Evolutionary conservation across 2,329 filamentous ascomycete genomes (phyloP).

Genomic region (Pseudogymnoascus sp.): DNA sequence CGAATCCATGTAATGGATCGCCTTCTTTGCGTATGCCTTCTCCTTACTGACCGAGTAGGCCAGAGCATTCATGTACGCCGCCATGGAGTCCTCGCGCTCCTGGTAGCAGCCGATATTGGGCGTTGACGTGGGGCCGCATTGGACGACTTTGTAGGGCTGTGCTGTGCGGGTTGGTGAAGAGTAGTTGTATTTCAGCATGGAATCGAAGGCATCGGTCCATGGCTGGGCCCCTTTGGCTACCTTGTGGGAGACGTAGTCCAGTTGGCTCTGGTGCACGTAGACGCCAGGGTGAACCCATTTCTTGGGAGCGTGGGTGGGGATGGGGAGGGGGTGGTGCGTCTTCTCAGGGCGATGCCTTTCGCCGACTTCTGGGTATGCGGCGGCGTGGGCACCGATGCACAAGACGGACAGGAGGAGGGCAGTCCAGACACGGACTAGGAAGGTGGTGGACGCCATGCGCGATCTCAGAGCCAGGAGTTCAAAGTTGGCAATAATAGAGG

Average conservation of each 20-base stretch:
- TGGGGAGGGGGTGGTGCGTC: background rate
- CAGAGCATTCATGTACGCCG: constrained; percentile 25
- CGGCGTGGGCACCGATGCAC: background rate
- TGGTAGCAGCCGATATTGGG: constrained; percentile 24
- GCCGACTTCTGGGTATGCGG: background rate
- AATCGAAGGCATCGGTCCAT: constrained; percentile 16
- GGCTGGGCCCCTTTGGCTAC: constrained; percentile 9
- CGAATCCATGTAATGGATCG: constrained; percentile 26
- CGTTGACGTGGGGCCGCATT: constrained; percentile 24
- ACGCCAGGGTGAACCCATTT: constrained; percentile 12
- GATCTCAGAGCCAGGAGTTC: background rate
- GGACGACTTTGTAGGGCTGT: constrained; percentile 18
- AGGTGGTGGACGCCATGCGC: background rate
- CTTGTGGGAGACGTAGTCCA: constrained; percentile 8
- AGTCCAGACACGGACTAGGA: background rate
- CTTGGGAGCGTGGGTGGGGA: constrained; percentile 8
- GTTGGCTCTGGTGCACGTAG: constrained; percentile 8
- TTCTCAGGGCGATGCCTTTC: background rate
- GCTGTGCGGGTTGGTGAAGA: constrained; percentile 10
- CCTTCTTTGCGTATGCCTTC: constrained; percentile 21
- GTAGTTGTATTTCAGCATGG: constrained; percentile 16
- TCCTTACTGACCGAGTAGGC: constrained; percentile 22
- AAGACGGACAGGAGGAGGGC: background rate
- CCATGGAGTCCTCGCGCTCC: constrained; percentile 25
- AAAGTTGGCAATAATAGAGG: background rate